Evolutionary conservation across 2,329 filamentous ascomycete genomes (phyloP).

Genomic region (Nemania bipapillata): DNA sequence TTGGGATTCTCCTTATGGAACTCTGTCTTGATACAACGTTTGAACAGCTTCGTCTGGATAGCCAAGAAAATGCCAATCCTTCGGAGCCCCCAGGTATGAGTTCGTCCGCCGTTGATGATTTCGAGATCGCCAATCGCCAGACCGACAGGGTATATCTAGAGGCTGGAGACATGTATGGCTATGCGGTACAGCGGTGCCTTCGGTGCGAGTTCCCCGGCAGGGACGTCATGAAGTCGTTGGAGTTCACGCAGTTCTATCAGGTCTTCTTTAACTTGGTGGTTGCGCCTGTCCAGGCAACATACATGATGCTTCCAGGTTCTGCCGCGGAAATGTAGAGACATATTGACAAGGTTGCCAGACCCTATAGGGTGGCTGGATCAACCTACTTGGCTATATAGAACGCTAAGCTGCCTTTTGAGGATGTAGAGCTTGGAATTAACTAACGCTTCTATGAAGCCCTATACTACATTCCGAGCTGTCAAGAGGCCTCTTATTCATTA

Average conservation of each 20-base stretch:
- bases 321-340: not conserved
- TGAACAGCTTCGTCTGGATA: not conserved
- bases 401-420: too few species aligned
- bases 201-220: not conserved
- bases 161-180: not conserved
- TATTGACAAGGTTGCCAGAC: too few species aligned
- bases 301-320: not conserved
- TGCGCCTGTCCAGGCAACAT: not conserved
- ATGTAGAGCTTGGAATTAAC: too few species aligned
- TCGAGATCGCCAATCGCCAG: conserved; percentile 3
- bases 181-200: conserved; percentile 6
- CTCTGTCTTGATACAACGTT: not conserved
- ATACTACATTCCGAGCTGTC: too few species aligned
- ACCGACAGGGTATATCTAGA: not conserved
- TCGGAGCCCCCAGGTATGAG: not conserved
- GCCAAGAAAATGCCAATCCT: not conserved
- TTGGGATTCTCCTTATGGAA: conserved; percentile 3
- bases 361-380: too few species aligned
- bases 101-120: not conserved
- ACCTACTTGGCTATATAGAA: too few species aligned
- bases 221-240: conserved; percentile 4
- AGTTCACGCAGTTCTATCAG: not conserved
- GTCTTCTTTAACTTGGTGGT: not conserved
- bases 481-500: too few species aligned
- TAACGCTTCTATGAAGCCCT: too few species aligned